Evolutionary conservation across 345 rosid genomes (phyloP).

Genomic region (Litchi chinensis): DNA sequence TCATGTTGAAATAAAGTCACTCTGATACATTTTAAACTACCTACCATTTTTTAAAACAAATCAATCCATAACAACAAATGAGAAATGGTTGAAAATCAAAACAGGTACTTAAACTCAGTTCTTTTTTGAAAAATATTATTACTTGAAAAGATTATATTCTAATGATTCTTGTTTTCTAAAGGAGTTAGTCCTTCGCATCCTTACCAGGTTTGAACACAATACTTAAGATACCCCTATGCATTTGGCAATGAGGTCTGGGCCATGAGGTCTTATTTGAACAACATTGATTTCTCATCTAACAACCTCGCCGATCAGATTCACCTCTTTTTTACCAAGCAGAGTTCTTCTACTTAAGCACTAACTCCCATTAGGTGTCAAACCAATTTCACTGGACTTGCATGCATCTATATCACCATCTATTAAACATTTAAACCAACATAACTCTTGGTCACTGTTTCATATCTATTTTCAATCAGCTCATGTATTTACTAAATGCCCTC

Average conservation of each 20-base stretch:
- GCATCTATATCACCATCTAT: background rate
- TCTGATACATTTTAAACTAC: background rate
- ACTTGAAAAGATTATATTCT: background rate
- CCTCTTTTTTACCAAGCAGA: background rate
- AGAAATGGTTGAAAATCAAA: background rate
- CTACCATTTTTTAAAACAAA: background rate
- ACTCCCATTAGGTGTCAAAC: background rate
- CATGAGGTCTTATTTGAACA: background rate
- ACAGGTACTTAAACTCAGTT: too few species aligned
- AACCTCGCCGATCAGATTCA: background rate
- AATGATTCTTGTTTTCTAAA: background rate
- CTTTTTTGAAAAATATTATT: too few species aligned
- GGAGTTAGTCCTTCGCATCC: background rate
- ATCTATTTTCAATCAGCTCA: background rate
- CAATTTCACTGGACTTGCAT: conserved; percentile 1
- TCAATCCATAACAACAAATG: background rate
- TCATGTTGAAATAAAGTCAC: background rate
- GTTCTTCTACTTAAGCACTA: background rate
- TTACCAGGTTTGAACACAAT: background rate
- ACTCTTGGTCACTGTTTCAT: background rate
- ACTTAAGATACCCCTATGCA: background rate
- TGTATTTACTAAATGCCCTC: background rate
- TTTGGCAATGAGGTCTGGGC: background rate
- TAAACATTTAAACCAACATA: background rate
- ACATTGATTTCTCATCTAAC: background rate